Evolutionary conservation across 345 rosid genomes (phyloP).

Genomic region (Litchi chinensis): DNA sequence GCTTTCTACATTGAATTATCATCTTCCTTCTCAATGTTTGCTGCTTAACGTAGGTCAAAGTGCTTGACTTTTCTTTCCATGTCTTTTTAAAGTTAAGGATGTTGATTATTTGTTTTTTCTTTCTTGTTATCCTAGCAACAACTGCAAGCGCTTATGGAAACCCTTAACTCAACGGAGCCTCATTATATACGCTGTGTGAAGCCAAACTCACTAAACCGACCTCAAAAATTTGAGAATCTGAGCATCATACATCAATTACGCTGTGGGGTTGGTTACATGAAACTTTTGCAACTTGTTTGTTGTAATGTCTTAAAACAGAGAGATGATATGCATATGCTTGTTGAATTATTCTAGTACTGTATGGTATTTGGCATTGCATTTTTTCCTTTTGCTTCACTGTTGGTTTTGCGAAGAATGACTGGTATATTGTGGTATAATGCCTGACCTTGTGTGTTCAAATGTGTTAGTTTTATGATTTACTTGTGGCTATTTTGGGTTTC

Average conservation of each 20-base stretch:
- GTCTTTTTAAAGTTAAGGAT: slow-evolving; percentile 18
- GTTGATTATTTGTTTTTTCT: slow-evolving; percentile 22
- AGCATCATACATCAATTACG: slow-evolving; percentile 92
- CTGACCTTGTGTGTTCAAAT: background rate
- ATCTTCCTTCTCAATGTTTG: background rate
- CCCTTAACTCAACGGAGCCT: slow-evolving; percentile 90
- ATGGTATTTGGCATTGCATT: background rate
- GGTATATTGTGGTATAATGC: background rate
- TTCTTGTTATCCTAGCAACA: slow-evolving; percentile 64
- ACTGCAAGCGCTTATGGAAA: slow-evolving; percentile 99
- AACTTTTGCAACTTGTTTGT: background rate
- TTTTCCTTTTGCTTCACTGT: background rate
- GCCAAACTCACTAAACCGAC: slow-evolving; percentile 89
- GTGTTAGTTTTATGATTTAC: background rate
- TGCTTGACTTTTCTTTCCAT: background rate
- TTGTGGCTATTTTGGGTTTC: background rate
- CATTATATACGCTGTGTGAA: slow-evolving; percentile 98
- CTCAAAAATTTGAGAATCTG: slow-evolving; percentile 83
- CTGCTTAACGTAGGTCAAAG: background rate
- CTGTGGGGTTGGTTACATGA: slow-evolving; percentile 81
- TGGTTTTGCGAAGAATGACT: slow-evolving; percentile 1
- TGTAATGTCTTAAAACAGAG: background rate
- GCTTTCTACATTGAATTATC: slow-evolving; percentile 2
- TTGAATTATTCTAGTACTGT: background rate
- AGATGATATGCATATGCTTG: slow-evolving; percentile 11